Conservation (phyloP, 495 filamentous ascomycete genomes). For the Rhypophila decipiens region DNA sequence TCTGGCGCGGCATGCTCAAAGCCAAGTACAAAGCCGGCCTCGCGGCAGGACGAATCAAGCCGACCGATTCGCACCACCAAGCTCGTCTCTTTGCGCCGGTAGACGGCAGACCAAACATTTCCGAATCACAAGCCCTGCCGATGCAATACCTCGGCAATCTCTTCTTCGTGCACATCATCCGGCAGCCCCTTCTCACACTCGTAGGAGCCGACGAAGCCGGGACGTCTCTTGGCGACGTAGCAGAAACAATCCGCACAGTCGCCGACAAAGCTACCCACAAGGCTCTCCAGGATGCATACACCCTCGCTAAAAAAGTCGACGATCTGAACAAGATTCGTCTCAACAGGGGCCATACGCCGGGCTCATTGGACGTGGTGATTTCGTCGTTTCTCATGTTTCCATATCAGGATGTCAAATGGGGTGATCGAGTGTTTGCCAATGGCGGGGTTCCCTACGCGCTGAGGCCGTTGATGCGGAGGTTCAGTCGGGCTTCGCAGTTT, state of each 20-base stretch:
- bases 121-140: conserved; percentile 2
- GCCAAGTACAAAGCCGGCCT: neutral
- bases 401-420: conserved; percentile 6
- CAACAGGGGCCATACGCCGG: neutral
- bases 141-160: conserved; percentile 12
- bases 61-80: neutral
- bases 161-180: conserved; percentile 1
- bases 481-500: conserved; percentile 1
- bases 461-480: conserved; percentile 1
- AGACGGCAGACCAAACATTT: conserved; percentile 6
- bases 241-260: conserved; percentile 2
- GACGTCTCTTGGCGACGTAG: conserved; percentile 2
- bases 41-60: neutral
- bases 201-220: neutral
- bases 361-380: conserved; percentile 6
- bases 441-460: conserved; percentile 4
- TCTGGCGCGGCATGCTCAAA: conserved; percentile 11
- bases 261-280: neutral
- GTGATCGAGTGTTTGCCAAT: conserved; percentile 11
- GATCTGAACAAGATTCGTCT: conserved; percentile 1
- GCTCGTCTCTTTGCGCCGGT: neutral
- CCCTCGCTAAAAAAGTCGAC: conserved; percentile 1
- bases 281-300: conserved; percentile 6
- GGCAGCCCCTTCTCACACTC: neutral
- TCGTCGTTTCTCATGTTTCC: conserved; percentile 12